phyloP scores from a whole-genome alignment of 2,329 filamentous ascomycete species.

The Xylariales sp. region DNA sequence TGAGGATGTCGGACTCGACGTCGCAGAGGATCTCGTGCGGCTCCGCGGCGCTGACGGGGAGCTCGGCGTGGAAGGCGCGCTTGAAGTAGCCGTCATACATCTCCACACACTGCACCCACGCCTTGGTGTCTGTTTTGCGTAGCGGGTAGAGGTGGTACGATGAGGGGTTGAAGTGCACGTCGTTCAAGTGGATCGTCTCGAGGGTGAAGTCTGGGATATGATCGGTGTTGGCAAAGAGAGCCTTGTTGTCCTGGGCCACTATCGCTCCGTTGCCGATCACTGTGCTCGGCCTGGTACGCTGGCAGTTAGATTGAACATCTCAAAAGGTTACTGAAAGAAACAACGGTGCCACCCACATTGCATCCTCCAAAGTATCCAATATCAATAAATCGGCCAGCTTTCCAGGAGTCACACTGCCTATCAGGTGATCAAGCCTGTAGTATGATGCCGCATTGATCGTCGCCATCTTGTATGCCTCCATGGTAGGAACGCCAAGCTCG shows the following conservation, averaged over 20 bases:
- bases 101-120: constrained; percentile 17
- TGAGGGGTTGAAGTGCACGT: constrained; percentile 3
- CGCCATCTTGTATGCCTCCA: constrained; percentile 16
- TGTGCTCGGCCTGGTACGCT: constrained; percentile 8
- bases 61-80: constrained; percentile 15
- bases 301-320: no score
- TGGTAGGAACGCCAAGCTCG: constrained; percentile 10
- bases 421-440: constrained; percentile 15
- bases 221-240: constrained; percentile 16
- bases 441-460: constrained; percentile 15
- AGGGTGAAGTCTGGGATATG: constrained; percentile 13
- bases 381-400: constrained; percentile 14
- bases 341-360: constrained; percentile 8
- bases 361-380: constrained; percentile 11
- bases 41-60: constrained; percentile 6
- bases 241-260: constrained; percentile 12
- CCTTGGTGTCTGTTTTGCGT: neutral
- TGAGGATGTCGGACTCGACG: constrained; percentile 21
- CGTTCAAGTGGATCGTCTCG: constrained; percentile 12
- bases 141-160: constrained; percentile 10
- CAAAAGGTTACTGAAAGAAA: no score
- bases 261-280: constrained; percentile 17
- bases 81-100: constrained; percentile 22
- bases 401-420: constrained; percentile 16
- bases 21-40: constrained; percentile 22